Base-by-base conservation (phyloP, 495 filamentous ascomycete genomes). In the Staphylotrichum tortipilum region DNA sequence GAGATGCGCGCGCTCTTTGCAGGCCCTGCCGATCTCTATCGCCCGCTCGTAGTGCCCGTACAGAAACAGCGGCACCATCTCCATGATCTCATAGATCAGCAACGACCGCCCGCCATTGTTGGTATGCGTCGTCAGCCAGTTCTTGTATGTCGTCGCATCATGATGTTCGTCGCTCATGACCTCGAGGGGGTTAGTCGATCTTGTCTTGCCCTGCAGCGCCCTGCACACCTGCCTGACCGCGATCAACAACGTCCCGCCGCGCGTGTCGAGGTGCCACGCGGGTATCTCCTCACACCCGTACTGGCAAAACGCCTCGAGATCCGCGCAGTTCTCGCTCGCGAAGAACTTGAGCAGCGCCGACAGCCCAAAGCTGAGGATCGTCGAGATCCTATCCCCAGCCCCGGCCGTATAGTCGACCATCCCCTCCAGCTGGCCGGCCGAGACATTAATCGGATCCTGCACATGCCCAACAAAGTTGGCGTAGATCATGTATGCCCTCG, bases 141-240 rank as follows among this genome's bases (percentile, higher is more conserved):
- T 67, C 58, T 89, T 78, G 66, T 89, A 95, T 3, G 78, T 63
- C 14, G 49, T 42, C 4, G 81, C 74, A 50, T 78, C 72, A 61
- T 94, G 88, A 10, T 82, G 68, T 6, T 81, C 78, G 57, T 94
- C 89, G 35, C 74, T 80, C 72, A 94, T 75, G 22, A 91, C 71
- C 22, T 74, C 71, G 0, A 77, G 63, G 3, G 85, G 64, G 9
- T 68, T 66, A 2, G 67, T 63, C 18, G 67, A 72, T n/a, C 74
- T 68, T 0, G 89, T 94, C 64, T 90, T 94, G 31, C 89, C 89
- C 68, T 91, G 86, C 24, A 95, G 65, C 15, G 89, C 86, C 14
- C 87, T 77, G 39, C 79, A 79, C 46, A 83, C 81, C 68, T 94
- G 88, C 55, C 82, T 70, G 12, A 86, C 74, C 18, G 80, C 74